Base-by-base conservation (phyloP, 2,329 filamentous ascomycete genomes). In the Thelonectria discophora region DNA sequence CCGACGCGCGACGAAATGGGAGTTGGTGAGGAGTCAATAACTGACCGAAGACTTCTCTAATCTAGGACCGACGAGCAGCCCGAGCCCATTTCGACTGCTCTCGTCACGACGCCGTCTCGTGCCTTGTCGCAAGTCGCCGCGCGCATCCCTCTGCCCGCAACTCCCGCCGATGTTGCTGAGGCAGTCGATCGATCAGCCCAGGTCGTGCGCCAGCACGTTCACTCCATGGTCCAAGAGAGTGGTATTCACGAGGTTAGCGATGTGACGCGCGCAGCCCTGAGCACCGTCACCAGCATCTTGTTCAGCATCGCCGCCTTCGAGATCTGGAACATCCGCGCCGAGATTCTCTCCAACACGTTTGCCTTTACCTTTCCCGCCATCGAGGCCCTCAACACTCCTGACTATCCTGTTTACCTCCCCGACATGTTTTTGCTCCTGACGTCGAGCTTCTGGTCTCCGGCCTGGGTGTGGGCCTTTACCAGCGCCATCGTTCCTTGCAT, bases 401-500 rank as follows among this genome's bases (percentile, higher is more conserved):
- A 86, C 63, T 82, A 86, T 65, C 80, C 87, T 3, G 81, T 97
- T 64, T 84, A 86, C 70, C 77, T 95, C 18, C 93, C 94, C 0
- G 92, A 98, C 76, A 81, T 97, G 69, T 96, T 95, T 77, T 78
- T 90, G 30, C 80, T 97, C 9, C 78, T 97, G 39, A 91, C 90
- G 1, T 80, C 84, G 40, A 85, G 85, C 24, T 98, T 97, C 84
- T 98, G 94, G 94, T 88, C 86, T 0, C 90, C 94, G 0, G 87
- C 91, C 57, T 82, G 88, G 8, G 83, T 93, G 18, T 98, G 94
- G 93, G 75, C 87, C 5, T 75, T 89, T 37, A 95, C 93, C 10
- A 90, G 87, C 73, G 76, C 92, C 56, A 72, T 91, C 45, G 67
- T 94, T 27, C 94, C 94, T 2, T 80, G 89, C 51, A 64, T 91